Evolutionary conservation across 140 eudicot genomes (phyloP), one percentile per base, ranked within the genome.

Genomic region (Cichorium intybus): DNA sequence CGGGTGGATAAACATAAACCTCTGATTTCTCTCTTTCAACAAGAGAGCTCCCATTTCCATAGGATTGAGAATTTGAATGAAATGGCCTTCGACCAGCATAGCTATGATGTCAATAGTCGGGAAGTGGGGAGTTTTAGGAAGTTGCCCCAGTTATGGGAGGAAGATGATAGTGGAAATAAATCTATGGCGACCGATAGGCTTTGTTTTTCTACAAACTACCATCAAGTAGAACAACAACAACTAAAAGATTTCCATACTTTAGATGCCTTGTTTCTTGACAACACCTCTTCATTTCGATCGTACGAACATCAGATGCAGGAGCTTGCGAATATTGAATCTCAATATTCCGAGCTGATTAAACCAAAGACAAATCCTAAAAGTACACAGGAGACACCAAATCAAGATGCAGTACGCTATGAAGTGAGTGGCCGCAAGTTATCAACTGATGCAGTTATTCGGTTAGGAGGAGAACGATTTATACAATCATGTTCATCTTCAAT

Each of bases 401-500:
- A 65, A 24, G 67, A 50, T 18, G 58, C 54, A 24, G 49, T 64
- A 10, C n/a, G 7, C 20, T 4, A 52, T 64, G 66, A 55, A 54
- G 31, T 23, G 43, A 43, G 69, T 60, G 72, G 24, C 15, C 37
- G 29, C 1, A 70, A 64, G 37, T 29, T 78, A 43, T 79, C 84
- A 35, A 70, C 68, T 0, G 55, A 63, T 64, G 75, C 56, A 17
- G 23, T 79, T 20, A 51, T 80, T 18, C 70, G 81, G 14, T 59
- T 80, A 70, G 81, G 75, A 4, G 85, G 78, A 43, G 85, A 80
- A 47, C 37, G 69, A 17, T 80, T 80, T 60, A 76, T 80, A 28
- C 81, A 70, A 34, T 80, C 75, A 21, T 47, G 55, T 50, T 74
- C 85, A 28, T 69, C 80, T 5, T 61, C 61, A 10, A 4, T 46